These are phyloP conservation scores for Bruguiera parviflora DNA, from an alignment of 345 rosid genomes.

Conservation along the genomic window DNA sequence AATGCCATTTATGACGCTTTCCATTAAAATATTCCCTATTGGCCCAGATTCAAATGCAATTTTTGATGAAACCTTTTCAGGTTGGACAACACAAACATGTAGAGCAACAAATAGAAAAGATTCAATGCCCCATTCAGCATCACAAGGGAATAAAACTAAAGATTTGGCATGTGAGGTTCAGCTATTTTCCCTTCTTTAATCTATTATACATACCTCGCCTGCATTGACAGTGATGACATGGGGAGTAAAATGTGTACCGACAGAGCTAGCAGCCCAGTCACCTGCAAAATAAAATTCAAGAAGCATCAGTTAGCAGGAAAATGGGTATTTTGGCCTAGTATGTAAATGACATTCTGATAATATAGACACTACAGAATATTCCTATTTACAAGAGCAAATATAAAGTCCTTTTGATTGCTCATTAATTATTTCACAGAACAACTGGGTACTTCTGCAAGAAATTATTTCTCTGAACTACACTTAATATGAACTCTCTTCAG, in stretches of 20 bases:
- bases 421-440: too few relatives aligned
- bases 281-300: constrained; percentile 38
- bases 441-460: too few relatives aligned
- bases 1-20: too few relatives aligned
- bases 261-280: constrained; percentile 42
- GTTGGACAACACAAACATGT: not conserved
- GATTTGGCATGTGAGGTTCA: not conserved
- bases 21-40: too few relatives aligned
- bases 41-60: not conserved
- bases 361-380: too few relatives aligned
- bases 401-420: too few relatives aligned
- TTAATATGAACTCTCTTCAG: too few relatives aligned
- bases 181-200: not conserved
- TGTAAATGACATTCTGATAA: too few relatives aligned
- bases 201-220: constrained; percentile 59
- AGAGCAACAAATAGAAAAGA: not conserved
- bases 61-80: not conserved
- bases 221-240: constrained; percentile 73
- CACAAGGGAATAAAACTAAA: not conserved
- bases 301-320: constrained; percentile 14
- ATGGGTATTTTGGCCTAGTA: too few relatives aligned
- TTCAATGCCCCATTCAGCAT: not conserved
- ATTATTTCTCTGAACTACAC: too few relatives aligned
- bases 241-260: constrained; percentile 72
- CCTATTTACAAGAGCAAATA: too few relatives aligned